phyloP scores from a whole-genome alignment of 306 rosid genomes.

The Fragaria iinumae region DNA sequence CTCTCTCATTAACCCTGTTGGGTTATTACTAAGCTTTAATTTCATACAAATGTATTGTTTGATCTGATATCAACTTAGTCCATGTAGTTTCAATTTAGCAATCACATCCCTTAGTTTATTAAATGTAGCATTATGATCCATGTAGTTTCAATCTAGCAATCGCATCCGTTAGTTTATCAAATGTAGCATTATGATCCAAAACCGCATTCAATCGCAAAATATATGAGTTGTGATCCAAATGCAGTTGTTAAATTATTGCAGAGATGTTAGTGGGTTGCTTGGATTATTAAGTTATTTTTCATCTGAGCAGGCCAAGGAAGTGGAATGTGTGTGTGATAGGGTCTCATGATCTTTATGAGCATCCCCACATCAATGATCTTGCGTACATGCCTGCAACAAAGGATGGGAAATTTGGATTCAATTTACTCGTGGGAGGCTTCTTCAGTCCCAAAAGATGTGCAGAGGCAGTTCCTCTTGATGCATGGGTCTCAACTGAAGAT shows the following conservation, averaged over 20 bases:
- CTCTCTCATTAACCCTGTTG: not conserved
- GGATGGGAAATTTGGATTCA: conserved; percentile 82
- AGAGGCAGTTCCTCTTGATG: conserved; percentile 93
- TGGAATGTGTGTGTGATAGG: conserved; percentile 97
- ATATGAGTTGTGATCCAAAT: not conserved
- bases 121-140: not conserved
- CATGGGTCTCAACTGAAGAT: conserved; percentile 88
- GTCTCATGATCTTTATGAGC: conserved; percentile 90
- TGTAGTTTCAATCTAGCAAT: not conserved
- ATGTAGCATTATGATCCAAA: not conserved
- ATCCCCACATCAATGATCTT: conserved; percentile 94
- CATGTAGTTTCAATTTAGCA: not conserved
- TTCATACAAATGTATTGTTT: not conserved
- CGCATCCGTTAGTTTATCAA: not conserved
- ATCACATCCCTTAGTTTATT: not conserved
- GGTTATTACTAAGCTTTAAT: not conserved
- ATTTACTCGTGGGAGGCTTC: conserved; percentile 91
- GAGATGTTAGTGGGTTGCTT: conserved; percentile 10
- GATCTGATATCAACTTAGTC: not conserved
- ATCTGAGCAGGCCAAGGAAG: conserved; percentile 86
- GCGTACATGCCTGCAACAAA: conserved; percentile 95
- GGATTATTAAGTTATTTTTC: not conserved
- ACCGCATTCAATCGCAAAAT: not conserved
- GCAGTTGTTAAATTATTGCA: not conserved
- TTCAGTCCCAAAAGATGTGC: conserved; percentile 86